These are phyloP conservation scores for Cryptococcus amylolentus DNA, from an alignment of 1,284 basidiomycete genomes.

Conservation along the genomic window DNA sequence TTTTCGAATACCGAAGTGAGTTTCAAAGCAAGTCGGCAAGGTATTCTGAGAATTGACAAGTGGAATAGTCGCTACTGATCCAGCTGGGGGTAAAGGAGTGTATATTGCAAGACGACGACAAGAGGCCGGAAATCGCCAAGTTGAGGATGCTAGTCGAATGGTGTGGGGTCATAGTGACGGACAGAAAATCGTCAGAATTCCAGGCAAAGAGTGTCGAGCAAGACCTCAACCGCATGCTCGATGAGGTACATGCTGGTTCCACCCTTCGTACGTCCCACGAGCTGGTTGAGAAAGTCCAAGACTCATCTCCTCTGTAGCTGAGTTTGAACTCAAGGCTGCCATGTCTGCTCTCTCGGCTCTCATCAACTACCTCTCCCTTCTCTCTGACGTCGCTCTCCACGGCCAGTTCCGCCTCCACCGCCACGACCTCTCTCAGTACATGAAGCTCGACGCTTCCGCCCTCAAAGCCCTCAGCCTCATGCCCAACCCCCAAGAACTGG, in stretches of 20 bases:
- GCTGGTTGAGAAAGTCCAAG: constrained; percentile 21
- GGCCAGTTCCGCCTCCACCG: constrained; percentile 75
- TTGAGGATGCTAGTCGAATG: constrained; percentile 79
- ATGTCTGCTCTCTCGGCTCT: constrained; percentile 78
- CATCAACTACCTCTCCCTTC: constrained; percentile 74
- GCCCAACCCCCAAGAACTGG: constrained; percentile 62
- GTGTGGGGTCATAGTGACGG: constrained; percentile 85
- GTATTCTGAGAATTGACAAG: background rate
- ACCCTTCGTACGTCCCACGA: constrained; percentile 52
- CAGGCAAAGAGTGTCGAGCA: constrained; percentile 74
- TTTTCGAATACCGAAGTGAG: constrained; percentile 90
- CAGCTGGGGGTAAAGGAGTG: constrained; percentile 97
- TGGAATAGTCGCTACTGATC: constrained; percentile 77
- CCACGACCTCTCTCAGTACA: constrained; percentile 90
- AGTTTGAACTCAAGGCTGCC: constrained; percentile 73
- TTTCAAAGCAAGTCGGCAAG: background rate
- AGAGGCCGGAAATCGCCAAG: constrained; percentile 68
- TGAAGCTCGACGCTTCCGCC: constrained; percentile 93
- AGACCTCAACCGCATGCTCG: constrained; percentile 74
- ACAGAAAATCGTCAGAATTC: constrained; percentile 88
- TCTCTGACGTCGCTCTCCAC: constrained; percentile 77
- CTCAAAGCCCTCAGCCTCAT: constrained; percentile 85
- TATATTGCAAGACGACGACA: constrained; percentile 56
- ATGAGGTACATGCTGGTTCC: constrained; percentile 53
- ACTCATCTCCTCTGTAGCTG: constrained; percentile 54